A percentile compares a stretch with the other conserved stretches of the same genome.
Evolutionary conservation across 768 basidiomycete species (phyloP).

Genomic region (Ephemerocybe angulata): DNA sequence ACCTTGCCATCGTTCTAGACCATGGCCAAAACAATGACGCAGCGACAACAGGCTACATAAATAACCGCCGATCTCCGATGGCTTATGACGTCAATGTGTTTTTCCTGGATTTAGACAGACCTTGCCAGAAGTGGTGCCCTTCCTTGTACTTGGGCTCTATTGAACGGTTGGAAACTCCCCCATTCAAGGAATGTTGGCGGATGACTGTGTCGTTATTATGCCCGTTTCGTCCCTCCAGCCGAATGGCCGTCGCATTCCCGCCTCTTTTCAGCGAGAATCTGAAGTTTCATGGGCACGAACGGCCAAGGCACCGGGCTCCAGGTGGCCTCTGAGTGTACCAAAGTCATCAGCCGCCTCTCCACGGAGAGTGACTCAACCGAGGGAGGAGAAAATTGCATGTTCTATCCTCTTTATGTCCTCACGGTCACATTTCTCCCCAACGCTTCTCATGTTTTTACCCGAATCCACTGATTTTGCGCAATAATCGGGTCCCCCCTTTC

Average conservation of each 20-base stretch:
- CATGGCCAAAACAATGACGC: not conserved
- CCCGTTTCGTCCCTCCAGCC: not conserved
- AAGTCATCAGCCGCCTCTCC: too few species aligned
- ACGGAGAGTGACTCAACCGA: too few species aligned
- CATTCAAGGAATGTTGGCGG: too few species aligned
- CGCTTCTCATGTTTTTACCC: not conserved
- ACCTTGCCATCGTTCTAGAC: conserved; percentile 1
- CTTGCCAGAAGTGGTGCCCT: not conserved
- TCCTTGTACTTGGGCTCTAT: not conserved
- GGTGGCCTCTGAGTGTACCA: too few species aligned
- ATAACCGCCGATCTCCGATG: not conserved
- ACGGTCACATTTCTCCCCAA: not conserved
- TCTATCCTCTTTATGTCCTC: not conserved
- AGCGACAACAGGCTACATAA: too few species aligned
- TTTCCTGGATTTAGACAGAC: not conserved
- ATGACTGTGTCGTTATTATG: not conserved
- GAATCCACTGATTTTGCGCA: not conserved
- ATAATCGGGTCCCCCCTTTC: not conserved
- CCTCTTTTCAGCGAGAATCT: too few species aligned
- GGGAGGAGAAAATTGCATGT: too few species aligned
- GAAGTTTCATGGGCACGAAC: too few species aligned
- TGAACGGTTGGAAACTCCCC: not conserved
- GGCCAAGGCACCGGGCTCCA: too few species aligned
- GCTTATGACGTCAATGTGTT: conserved; percentile 6
- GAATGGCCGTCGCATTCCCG: conserved; percentile 9